Evolutionary conservation across 495 filamentous ascomycete genomes (phyloP).

Genomic region (Coniosporium apollinis): DNA sequence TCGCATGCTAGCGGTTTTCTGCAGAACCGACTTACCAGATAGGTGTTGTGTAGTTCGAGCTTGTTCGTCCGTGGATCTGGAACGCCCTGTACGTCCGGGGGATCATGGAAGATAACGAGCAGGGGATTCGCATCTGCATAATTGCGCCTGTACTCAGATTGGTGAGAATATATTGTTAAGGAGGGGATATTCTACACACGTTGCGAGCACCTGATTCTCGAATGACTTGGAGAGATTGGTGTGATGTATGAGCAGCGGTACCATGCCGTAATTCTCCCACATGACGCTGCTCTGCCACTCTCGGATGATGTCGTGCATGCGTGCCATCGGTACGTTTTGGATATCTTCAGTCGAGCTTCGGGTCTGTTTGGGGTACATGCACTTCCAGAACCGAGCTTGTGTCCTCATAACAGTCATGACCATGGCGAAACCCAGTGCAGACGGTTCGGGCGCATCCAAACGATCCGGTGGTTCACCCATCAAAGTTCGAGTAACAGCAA

Average conservation of each 20-base stretch:
- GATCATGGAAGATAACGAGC: constrained; percentile 57
- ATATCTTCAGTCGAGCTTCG: too few relatives aligned
- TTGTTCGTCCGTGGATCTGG: constrained; percentile 51
- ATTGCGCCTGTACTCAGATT: constrained; percentile 29
- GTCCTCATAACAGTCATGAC: constrained; percentile 36
- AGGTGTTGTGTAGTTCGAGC: constrained; percentile 66
- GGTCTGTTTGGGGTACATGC: constrained; percentile 36
- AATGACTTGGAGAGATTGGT: constrained; percentile 59
- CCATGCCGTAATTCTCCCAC: constrained; percentile 55
- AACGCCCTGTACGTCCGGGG: constrained; percentile 51
- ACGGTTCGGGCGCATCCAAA: constrained; percentile 32
- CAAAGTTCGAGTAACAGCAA: constrained; percentile 78
- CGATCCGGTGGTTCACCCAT: constrained; percentile 88
- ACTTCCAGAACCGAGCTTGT: constrained; percentile 43
- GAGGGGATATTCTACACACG: constrained; percentile 27
- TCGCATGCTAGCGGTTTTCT: constrained; percentile 25
- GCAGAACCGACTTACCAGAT: constrained; percentile 46
- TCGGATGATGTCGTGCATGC: constrained; percentile 60
- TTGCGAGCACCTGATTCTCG: constrained; percentile 79
- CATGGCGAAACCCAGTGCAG: constrained; percentile 28
- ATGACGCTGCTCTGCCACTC: constrained; percentile 51
- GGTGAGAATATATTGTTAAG: not conserved
- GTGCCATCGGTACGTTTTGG: constrained; percentile 21
- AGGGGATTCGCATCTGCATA: constrained; percentile 37
- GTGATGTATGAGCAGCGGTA: constrained; percentile 54